Evolutionary conservation across 345 rosid genomes (phyloP), one percentile per base, ranked within the genome.

Genomic region (Arabis alpina): DNA sequence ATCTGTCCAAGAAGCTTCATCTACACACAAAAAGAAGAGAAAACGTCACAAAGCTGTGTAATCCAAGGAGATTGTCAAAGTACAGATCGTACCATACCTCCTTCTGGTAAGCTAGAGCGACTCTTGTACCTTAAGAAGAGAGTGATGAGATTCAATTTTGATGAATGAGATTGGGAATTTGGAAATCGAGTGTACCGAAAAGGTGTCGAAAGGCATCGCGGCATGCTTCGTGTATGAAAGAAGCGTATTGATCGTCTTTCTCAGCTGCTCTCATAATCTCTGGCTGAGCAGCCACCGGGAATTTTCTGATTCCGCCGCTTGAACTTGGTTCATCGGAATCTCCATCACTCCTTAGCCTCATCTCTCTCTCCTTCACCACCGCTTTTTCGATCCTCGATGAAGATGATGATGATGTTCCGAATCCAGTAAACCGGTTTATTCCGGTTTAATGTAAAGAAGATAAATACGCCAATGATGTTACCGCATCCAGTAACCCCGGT

Each of bases 231-330:
- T 88, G 86, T 72, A 94, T 81, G 83, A 84, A 91, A 76, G 90
- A 83, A 47, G 99, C 96, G 76, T 94, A 89, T 47, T 91, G 98
- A 70, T 89, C 99, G 76, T 94, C 99, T 68, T 94, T 93, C 83
- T 93, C 98, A 6, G 96, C 96, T 2, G 96, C 96, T 82, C 99
- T 89, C 98, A 93, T 88, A 45, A 86, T 73, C 77, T 93, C 98
- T 56, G 98, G 93, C 83, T 90, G 97, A 39, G 97, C 94, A 4
- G 96, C 98, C 28, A 68, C 60, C 0, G 87, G 86, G 43, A 90
- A 88, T 47, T 83, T 82, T 54, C 83, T 85, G 55, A 76, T 76
- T 69, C 75, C 82, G 55, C 54, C 66, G 53, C 80, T 75, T 1
- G 81, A 66, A 6, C 74, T 77, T 3, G 82, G 54, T 28, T 75